Conservation (phyloP, 2,329 filamentous ascomycete species). For the Zymoseptoria tritici region DNA sequence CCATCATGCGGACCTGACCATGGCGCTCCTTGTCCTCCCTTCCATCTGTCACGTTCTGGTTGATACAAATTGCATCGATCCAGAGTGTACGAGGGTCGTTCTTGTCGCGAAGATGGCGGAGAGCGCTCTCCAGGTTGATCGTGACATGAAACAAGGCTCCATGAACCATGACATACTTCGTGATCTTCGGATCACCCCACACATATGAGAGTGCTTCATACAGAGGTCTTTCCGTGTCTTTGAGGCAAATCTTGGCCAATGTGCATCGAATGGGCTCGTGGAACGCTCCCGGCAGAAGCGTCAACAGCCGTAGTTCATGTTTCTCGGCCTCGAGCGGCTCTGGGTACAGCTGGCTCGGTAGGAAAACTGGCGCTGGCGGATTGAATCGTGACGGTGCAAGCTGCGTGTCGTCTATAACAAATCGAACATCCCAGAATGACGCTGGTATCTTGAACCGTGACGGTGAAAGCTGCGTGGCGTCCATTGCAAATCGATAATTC, state of each 20-base stretch:
- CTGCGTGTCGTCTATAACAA: too few species aligned
- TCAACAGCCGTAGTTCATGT: neutral
- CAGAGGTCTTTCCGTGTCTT: neutral
- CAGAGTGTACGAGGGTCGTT: neutral
- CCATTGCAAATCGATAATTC: too few species aligned
- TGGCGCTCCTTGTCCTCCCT: constrained; percentile 1
- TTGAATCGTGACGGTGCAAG: neutral
- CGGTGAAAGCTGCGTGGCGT: too few species aligned
- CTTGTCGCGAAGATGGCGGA: neutral
- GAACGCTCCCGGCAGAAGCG: neutral
- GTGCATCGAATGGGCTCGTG: neutral
- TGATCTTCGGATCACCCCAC: neutral
- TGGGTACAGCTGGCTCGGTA: neutral
- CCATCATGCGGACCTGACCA: constrained; percentile 7
- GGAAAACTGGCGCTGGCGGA: neutral
- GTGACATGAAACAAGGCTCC: neutral
- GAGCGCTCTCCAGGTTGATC: constrained; percentile 1
- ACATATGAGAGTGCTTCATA: neutral
- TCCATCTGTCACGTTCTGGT: constrained; percentile 4
- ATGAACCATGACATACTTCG: neutral
- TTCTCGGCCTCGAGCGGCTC: neutral
- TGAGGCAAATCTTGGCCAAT: neutral
- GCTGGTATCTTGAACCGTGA: too few species aligned
- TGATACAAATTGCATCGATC: constrained; percentile 12
- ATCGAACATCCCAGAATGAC: too few species aligned